phyloP scores from a whole-genome alignment of 345 rosid species.

The Gossypium anomalum region DNA sequence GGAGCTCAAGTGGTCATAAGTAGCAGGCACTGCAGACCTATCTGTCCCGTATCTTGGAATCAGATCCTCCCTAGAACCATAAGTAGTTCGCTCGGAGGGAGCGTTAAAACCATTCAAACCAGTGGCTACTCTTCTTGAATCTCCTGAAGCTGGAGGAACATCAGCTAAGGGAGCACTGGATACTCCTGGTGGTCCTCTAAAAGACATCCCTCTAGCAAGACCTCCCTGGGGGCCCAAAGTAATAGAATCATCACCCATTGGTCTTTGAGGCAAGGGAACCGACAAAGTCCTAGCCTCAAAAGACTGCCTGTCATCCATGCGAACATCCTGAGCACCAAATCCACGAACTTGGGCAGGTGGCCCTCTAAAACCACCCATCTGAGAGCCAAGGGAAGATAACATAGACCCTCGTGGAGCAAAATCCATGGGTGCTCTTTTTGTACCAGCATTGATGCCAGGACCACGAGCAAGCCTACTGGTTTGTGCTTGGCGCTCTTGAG shows the following conservation, averaged over 20 bases:
- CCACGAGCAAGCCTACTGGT: slow-evolving; percentile 66
- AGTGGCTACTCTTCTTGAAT: slow-evolving; percentile 52
- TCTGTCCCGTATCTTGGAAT: slow-evolving; percentile 42
- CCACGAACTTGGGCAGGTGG: slow-evolving; percentile 58
- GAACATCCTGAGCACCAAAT: slow-evolving; percentile 62
- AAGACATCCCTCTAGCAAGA: slow-evolving; percentile 88
- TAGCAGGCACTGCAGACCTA: slow-evolving; percentile 41
- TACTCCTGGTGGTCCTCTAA: slow-evolving; percentile 49
- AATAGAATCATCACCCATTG: slow-evolving; percentile 64
- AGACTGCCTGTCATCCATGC: slow-evolving; percentile 66
- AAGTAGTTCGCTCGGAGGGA: slow-evolving; percentile 35
- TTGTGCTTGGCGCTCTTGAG: slow-evolving; percentile 88
- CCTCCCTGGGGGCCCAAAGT: slow-evolving; percentile 98
- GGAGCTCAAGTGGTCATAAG: slow-evolving; percentile 43
- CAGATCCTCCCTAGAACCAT: slow-evolving; percentile 46
- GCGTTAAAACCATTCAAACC: slow-evolving; percentile 57
- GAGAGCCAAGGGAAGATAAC: slow-evolving; percentile 62
- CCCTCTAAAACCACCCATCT: slow-evolving; percentile 68
- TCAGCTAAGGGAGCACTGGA: slow-evolving; percentile 40
- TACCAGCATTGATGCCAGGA: slow-evolving; percentile 49
- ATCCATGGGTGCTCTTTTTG: slow-evolving; percentile 69
- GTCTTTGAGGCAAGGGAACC: slow-evolving; percentile 72
- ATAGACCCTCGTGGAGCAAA: slow-evolving; percentile 70
- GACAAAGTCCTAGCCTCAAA: slow-evolving; percentile 68
- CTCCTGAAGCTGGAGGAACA: slow-evolving; percentile 42